Evolutionary conservation across 345 rosid species (phyloP), one percentile per base, ranked within the genome.

Genomic region (Hibiscus tridactylites): DNA sequence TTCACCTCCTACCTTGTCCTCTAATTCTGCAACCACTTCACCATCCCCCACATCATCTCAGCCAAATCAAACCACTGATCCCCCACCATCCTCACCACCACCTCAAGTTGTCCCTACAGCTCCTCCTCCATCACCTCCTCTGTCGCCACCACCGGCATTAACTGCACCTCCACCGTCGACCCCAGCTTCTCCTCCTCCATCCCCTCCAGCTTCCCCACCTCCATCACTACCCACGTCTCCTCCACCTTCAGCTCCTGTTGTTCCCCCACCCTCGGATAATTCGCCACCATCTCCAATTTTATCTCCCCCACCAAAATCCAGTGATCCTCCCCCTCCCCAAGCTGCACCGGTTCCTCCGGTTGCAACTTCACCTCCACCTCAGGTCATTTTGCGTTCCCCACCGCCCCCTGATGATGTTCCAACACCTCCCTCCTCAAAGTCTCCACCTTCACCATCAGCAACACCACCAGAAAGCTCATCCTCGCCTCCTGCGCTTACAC

Each of bases 331-430:
- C 69, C 81, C 94, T 66, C 86, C 93, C 7, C 76, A 73, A 70
- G 74, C 79, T 71, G 64, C 81, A 50, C 78, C 84, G 7, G 46
- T 85, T 15, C 83, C 87, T 72, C 92, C 91, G 3, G 76, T 69
- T 6, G 80, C 80, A 71, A 71, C 83, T 58, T 81, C 85, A 78
- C 86, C 93, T 76, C 87, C 97, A 31, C 86, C 88, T 37, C 85
- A 73, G 61, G 61, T 63, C 35, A 79, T 77, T 69, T 73, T 85
- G 3, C 79, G 84, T 72, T 85, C 85, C 21, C 80, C 88, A 6
- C 81, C 87, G 64, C 87, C 87, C 47, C 86, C 92, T 37, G 82
- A 83, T 29, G 64, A 73, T 5, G 66, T 39, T 26, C 74, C 75
- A 75, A 70, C 83, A 61, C 69, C 83, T 2, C 85, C 88, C 54